phyloP scores from a whole-genome alignment of 225 moss, liverwort and hornwort genomes.

The Antitrichia curtipendula region DNA sequence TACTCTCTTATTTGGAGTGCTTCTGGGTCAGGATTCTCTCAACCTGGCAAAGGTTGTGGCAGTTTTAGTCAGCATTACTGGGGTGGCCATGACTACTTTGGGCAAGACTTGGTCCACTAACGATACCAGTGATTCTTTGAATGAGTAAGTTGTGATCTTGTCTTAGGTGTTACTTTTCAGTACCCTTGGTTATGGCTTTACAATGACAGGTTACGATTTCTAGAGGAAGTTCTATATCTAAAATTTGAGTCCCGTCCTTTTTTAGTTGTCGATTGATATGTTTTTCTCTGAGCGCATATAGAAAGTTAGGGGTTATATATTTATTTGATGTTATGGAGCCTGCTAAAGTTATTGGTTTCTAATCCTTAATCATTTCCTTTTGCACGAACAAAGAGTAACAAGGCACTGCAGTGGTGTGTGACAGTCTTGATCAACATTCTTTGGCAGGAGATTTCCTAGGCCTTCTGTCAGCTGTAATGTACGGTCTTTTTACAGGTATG shows the following conservation, averaged over 20 bases:
- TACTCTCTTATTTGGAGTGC: slow-evolving; percentile 74
- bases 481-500: slow-evolving; percentile 88
- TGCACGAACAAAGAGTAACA: neutral
- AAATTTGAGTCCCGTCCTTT: neutral
- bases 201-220: neutral
- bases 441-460: slow-evolving; percentile 79
- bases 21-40: slow-evolving; percentile 85
- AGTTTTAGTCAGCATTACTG: slow-evolving; percentile 81
- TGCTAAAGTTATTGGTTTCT: neutral
- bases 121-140: slow-evolving; percentile 31
- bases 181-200: neutral
- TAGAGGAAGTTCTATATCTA: neutral
- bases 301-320: neutral
- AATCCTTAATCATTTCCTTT: neutral
- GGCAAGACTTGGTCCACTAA: slow-evolving; percentile 93
- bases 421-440: slow-evolving; percentile 71
- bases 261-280: neutral
- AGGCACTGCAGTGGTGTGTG: slow-evolving; percentile 26
- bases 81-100: slow-evolving; percentile 96
- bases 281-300: neutral
- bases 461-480: slow-evolving; percentile 86
- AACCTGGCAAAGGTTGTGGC: slow-evolving; percentile 78
- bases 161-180: neutral
- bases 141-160: slow-evolving; percentile 50
- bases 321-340: neutral